Percentiles rank a stretch among this genome's conserved stretches.
Evolutionary conservation across 345 rosid species (phyloP).

Genomic region (Citrus reticulata): DNA sequence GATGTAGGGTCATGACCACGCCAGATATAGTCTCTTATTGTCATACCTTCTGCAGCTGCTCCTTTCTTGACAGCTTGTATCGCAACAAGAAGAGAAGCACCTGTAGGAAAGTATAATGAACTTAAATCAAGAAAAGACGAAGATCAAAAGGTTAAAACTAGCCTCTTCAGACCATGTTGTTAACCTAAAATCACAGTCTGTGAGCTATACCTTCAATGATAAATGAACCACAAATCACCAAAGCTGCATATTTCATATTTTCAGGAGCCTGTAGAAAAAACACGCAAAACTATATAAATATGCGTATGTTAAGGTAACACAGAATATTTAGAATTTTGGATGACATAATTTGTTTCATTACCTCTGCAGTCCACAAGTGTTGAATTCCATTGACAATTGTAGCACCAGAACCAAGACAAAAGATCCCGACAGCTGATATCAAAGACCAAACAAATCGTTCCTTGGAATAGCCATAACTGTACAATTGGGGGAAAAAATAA

Average conservation of each 20-base stretch:
- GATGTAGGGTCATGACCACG: constrained; percentile 99
- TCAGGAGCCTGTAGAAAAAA: constrained; percentile 70
- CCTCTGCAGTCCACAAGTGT: constrained; percentile 77
- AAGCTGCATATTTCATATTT: constrained; percentile 79
- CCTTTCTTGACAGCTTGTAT: constrained; percentile 95
- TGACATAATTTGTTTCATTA: constrained; percentile 19
- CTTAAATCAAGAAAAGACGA: constrained; percentile 10
- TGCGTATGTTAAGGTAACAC: neutral
- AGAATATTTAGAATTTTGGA: neutral
- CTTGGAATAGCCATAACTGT: constrained; percentile 95
- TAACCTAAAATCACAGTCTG: neutral
- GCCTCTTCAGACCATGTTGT: neutral
- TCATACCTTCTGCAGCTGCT: constrained; percentile 98
- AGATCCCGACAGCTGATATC: constrained; percentile 98
- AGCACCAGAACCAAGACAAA: constrained; percentile 99
- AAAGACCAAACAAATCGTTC: constrained; percentile 99
- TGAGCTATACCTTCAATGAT: constrained; percentile 69
- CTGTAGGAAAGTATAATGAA: constrained; percentile 30
- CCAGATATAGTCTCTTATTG: constrained; percentile 81
- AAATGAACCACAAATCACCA: constrained; percentile 94
- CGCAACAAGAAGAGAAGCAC: constrained; percentile 95
- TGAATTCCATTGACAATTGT: constrained; percentile 93
- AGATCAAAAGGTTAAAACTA: neutral
- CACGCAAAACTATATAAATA: constrained; percentile 10
- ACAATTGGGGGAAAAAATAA: neutral